Evolutionary conservation across 805 yeast species (phyloP), one percentile per base, ranked within the genome.

Genomic region (Yamadazyma paraphyllophila): DNA sequence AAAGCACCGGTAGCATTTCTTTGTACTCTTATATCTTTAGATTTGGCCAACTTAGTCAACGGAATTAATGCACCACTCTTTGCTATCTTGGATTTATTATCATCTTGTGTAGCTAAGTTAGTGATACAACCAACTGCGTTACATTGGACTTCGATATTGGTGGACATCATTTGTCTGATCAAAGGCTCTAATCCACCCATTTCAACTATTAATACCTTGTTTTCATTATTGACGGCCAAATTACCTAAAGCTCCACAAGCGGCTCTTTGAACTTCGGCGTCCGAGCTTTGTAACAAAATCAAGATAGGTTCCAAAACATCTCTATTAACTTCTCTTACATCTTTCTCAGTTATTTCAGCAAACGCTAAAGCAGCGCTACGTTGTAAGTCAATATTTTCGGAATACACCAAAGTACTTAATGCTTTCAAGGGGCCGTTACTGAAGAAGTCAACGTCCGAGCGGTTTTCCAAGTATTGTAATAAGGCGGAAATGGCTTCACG

Each of bases 241-340:
- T 94, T 94, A n/a, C 99, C 99, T 55, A 94, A 73, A 2, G 99
- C 98, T 5, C 98, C 99, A 67, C 98, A 92, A 0, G 99, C 97
- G 7, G 99, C 99, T 44, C 98, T 79, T 69, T 94, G 98, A 31
- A 94, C 96, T 68, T 94, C 99, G 46, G 91, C 80, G 65, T 94
- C 99, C 14, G 85, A 75, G 50, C 87, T 81, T 64, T 92, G 96
- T 53, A 94, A 73, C 41, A 94, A 75, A 39, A 89, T 87, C 49
- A 94, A 74, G 35, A 94, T 91, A 41, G 98, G 99, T 65, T 94
- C 97, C 54, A 94, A 73, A 2, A 92, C 97, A 54, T 89, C 96
- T 47, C 95, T 77, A 57, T 85, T 84, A 29, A 94, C 98, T 34
- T 92, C 85, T 52, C 94, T 80, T 32, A 90, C 95, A 61, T 90